Base-by-base conservation (phyloP, 1,284 basidiomycete species). In the Pseudozyma thailandica region DNA sequence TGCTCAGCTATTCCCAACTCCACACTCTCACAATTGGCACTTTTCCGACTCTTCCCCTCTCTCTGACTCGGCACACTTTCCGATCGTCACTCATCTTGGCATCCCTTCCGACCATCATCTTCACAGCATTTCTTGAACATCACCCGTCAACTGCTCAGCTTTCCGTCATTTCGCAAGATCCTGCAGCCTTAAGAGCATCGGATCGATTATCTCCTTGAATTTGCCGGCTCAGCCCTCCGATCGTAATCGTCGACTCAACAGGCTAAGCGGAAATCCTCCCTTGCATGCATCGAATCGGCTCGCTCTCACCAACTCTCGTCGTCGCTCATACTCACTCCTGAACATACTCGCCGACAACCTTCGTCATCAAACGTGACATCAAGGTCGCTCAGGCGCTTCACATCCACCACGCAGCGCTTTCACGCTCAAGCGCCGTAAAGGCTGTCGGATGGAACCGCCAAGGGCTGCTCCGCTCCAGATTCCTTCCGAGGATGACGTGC, bases 401-500 rank as follows among this genome's bases (percentile, higher is more conserved):
- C 39, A 15, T 38, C 46, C 50, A 20, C 27, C 18, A n/a, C 45
- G 23, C 21, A 16, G n/a, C 49, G 5, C 13, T 31, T 37, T 15
- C 23, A 50, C 62, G 52, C 56, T 27, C 46, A 35, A 26, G 56
- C 53, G 57, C 57, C 57, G 57, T 39, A 30, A n/a, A 42, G 60
- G 60, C 53, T 25, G 39, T 57, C 68, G 68, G 47, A 71, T 71
- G 68, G 61, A 64, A 43, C 61, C 56, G 35, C 52, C 60, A 48
- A 48, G 57, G 54, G 57, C 57, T 52, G 42, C 51, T 35, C 64
- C 63, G 38, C 63, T 72, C 25, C 51, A 59, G 59, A 68, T 72
- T 53, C 70, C 70, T 46, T 56, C 59, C 43, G 70, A 72, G 55
- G 70, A 72, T 56, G 59, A 68, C 28, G 63, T 68, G 52, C 70